A percentile compares a stretch with the other conserved stretches of the same genome.
phyloP scores from a whole-genome alignment of 2,329 filamentous ascomycete species.

The Pleurostoma richardsiae region DNA sequence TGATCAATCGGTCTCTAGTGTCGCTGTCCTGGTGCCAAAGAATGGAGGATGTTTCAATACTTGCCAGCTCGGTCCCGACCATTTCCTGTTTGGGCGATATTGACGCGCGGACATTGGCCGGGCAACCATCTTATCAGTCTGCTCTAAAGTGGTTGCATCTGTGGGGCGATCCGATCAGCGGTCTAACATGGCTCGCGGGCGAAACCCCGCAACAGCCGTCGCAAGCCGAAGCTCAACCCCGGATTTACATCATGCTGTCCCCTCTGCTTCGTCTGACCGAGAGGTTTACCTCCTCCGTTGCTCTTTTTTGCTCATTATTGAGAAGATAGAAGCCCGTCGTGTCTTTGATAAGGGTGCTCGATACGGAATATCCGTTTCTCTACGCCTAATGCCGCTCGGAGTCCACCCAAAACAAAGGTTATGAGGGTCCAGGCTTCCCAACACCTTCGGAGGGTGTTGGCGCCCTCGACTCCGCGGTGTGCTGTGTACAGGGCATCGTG shows the following conservation, averaged over 20 bases:
- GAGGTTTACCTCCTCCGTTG: too few relatives aligned
- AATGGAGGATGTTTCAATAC: too few relatives aligned
- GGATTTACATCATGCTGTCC: background rate
- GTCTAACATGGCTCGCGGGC: background rate
- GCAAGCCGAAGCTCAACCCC: background rate
- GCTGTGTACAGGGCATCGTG: slow-evolving; percentile 8
- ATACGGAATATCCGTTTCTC: too few relatives aligned
- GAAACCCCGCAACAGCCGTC: background rate
- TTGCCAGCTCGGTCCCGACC: background rate
- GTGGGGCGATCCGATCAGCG: background rate
- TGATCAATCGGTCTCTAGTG: too few relatives aligned
- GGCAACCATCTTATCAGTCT: slow-evolving; percentile 32
- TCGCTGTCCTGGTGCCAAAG: too few relatives aligned
- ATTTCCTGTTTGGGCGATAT: slow-evolving; percentile 4
- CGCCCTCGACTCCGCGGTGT: slow-evolving; percentile 4
- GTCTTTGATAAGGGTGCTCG: too few relatives aligned
- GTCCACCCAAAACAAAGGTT: background rate
- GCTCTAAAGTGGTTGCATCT: background rate
- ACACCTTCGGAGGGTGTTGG: slow-evolving; percentile 8
- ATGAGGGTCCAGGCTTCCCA: slow-evolving; percentile 4
- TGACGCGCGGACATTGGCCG: slow-evolving; percentile 23
- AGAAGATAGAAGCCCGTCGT: too few relatives aligned
- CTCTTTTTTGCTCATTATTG: too few relatives aligned
- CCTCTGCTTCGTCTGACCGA: too few relatives aligned
- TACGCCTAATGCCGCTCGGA: too few relatives aligned